phyloP scores from a whole-genome alignment of 2,329 filamentous ascomycete genomes.

The Scedosporium boydii region DNA sequence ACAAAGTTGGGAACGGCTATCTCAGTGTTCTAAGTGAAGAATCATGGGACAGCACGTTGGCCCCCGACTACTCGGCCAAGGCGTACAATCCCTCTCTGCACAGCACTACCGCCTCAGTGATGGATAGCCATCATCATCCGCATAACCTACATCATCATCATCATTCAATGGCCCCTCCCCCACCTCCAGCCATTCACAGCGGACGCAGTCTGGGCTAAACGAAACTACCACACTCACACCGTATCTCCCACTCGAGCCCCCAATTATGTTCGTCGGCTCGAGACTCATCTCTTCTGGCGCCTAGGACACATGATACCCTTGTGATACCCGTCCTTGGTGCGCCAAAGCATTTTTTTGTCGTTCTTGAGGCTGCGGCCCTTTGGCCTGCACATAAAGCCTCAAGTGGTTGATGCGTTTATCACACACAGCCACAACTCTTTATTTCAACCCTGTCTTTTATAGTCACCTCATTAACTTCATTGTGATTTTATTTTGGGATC shows the following conservation, averaged over 20 bases:
- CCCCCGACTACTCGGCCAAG: conserved; percentile 20
- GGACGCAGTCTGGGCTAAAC: conserved; percentile 40
- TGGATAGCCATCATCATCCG: conserved; percentile 1
- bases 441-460: conserved; percentile 13
- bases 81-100: neutral
- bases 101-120: neutral
- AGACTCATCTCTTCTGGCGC: neutral
- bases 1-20: conserved; percentile 80
- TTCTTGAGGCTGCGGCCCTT: neutral
- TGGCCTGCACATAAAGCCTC: neutral
- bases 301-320: conserved; percentile 15
- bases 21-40: conserved; percentile 79
- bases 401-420: neutral
- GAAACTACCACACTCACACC: neutral
- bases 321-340: conserved; percentile 16
- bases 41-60: conserved; percentile 41
- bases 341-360: neutral
- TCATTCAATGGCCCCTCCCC: conserved; percentile 10
- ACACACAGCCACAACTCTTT: conserved; percentile 8
- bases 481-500: neutral
- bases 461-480: neutral
- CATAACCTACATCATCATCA: neutral
- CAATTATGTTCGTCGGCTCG: neutral
- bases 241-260: neutral
- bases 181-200: conserved; percentile 40